phyloP scores from a whole-genome alignment of 495 filamentous ascomycete genomes.

The Usnea hakonensis region DNA sequence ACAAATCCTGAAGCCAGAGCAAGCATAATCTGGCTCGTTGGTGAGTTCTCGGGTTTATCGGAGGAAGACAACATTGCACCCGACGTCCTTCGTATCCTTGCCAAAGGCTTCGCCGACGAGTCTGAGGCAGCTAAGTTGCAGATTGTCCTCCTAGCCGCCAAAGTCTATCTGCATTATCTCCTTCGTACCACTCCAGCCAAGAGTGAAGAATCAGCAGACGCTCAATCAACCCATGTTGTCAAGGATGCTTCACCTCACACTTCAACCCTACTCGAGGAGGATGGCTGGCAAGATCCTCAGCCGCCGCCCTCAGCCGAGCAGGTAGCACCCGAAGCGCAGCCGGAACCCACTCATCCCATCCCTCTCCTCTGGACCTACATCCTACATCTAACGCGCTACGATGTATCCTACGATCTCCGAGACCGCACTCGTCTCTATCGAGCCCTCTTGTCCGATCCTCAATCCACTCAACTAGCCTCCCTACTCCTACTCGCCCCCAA shows the following conservation, averaged over 20 bases:
- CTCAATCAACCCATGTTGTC: neutral
- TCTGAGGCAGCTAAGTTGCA: slow-evolving; percentile 80
- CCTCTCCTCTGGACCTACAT: slow-evolving; percentile 76
- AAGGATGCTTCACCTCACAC: neutral
- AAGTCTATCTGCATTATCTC: slow-evolving; percentile 85
- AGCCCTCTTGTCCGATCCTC: slow-evolving; percentile 65
- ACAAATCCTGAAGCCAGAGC: slow-evolving; percentile 80
- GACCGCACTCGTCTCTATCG: slow-evolving; percentile 85
- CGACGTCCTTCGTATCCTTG: slow-evolving; percentile 84
- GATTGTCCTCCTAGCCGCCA: slow-evolving; percentile 85
- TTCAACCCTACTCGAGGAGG: slow-evolving; percentile 12
- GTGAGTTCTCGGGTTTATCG: slow-evolving; percentile 78
- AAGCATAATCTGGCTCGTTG: slow-evolving; percentile 94
- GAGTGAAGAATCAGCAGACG: neutral
- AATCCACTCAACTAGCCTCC: slow-evolving; percentile 74
- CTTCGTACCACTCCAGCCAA: slow-evolving; percentile 40
- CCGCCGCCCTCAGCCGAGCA: slow-evolving; percentile 30
- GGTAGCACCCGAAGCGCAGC: slow-evolving; percentile 18
- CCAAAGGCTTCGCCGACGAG: slow-evolving; percentile 76
- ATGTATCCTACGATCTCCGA: slow-evolving; percentile 88
- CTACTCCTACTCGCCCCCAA: slow-evolving; percentile 89
- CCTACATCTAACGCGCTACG: slow-evolving; percentile 78
- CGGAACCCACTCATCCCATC: slow-evolving; percentile 50
- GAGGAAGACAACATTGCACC: slow-evolving; percentile 80
- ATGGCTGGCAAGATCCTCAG: slow-evolving; percentile 18